Base-by-base conservation (phyloP, 768 basidiomycete species). In the Lepiota brunneoincarnata region DNA sequence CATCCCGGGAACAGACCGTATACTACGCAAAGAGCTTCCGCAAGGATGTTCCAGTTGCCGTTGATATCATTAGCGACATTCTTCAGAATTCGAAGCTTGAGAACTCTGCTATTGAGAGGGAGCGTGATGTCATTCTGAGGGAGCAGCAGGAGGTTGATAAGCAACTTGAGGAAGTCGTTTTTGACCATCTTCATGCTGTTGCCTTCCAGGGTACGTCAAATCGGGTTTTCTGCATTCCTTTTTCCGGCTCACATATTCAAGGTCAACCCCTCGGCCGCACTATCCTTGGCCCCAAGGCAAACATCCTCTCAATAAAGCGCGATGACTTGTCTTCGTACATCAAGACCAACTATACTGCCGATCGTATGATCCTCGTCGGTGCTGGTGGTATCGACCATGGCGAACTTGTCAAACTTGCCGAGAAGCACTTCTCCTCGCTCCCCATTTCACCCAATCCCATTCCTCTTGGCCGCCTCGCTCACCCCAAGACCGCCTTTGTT, bases 91-190 rank as follows among this genome's bases (percentile, higher is more conserved):
- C 92, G 28, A 98, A 94, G 75, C 80, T 98, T 46, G 97, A 99
- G 67, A 72, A 69, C 49, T 60, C 78, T 23, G 94, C 95, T 0
- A 86, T 99, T 61, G 97, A 98, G 74, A 78, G 95, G 59, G 97
- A 98, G 75, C 84, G 95, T 40, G 93, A 95, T 68, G 95, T 98
- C 38, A 98, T 98, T 61, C 72, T 98, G 51, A 81, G 97, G 58
- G 97, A 99, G 71, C 95, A 97, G 75, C 91, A 98, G 75, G 97
- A 98, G 76, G 97, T 98, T 26, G 94, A 97, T 75, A 98, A 98
- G 77, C 94, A 97, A 77, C 73, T 91, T 48, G 95, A 98, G 75
- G 97, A 98, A 71, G 95, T 98, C 64, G 93, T 98, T 7, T 98
- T 99, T 63, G 97, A 98, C 75, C 97, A 99, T 68, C 74, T 99